Conservation (phyloP, 139 green algal genomes). For the Dunaliella primolecta region DNA sequence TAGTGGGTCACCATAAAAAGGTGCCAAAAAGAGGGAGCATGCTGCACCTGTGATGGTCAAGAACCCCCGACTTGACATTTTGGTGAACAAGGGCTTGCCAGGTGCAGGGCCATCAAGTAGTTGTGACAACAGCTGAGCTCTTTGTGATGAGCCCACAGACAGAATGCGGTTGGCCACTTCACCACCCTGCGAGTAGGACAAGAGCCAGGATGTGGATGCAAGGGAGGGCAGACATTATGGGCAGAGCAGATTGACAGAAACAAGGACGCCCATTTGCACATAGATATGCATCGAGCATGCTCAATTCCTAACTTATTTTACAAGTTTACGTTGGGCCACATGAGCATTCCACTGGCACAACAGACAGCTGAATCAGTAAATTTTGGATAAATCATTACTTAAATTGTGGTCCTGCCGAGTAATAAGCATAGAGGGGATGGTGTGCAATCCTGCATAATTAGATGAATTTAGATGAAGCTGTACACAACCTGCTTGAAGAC, state of each 20-base stretch:
- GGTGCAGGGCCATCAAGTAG: constrained; percentile 47
- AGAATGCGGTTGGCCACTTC: constrained; percentile 75
- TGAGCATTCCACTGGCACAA: too few relatives aligned
- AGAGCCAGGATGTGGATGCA: too few relatives aligned
- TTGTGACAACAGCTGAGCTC: constrained; percentile 56
- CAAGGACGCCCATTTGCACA: background rate
- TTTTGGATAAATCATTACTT: too few relatives aligned
- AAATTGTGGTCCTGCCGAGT: too few relatives aligned
- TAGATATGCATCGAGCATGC: background rate
- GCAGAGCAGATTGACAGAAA: too few relatives aligned
- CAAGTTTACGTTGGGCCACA: background rate
- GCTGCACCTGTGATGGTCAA: constrained; percentile 64
- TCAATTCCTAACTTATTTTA: background rate
- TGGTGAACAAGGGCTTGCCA: constrained; percentile 40
- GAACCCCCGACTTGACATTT: constrained; percentile 66
- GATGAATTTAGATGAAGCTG: too few relatives aligned
- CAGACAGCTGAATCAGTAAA: too few relatives aligned
- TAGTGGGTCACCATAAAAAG: too few relatives aligned
- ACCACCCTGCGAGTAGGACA: constrained; percentile 34
- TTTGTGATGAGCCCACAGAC: constrained; percentile 57
- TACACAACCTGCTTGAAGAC: too few relatives aligned
- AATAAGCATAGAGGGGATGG: too few relatives aligned
- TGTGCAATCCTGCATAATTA: too few relatives aligned
- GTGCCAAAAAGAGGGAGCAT: too few relatives aligned
- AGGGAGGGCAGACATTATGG: background rate